A percentile compares a stretch with the other conserved stretches of the same genome.
Evolutionary conservation across 805 yeast species (phyloP).

Genomic region (Yamadazyma sp.): DNA sequence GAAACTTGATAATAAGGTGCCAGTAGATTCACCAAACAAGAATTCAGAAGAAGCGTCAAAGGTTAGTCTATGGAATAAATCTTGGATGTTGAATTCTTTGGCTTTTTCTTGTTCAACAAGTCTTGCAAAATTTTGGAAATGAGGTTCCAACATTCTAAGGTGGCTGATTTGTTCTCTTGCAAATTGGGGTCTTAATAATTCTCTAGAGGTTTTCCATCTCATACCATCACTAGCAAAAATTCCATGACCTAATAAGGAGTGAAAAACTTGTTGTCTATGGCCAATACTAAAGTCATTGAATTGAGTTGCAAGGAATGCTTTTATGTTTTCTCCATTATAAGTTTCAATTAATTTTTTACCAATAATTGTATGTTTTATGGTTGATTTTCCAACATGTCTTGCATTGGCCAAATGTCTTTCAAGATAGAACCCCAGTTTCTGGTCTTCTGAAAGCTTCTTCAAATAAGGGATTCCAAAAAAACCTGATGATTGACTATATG

Average conservation of each 20-base stretch:
- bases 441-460: background rate
- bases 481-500: background rate
- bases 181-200: conserved; percentile 38
- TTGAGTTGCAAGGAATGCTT: conserved; percentile 35
- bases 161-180: conserved; percentile 36
- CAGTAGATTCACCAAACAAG: conserved; percentile 37
- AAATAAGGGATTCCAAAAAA: conserved; percentile 5
- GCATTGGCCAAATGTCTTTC: conserved; percentile 3
- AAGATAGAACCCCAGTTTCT: conserved; percentile 6
- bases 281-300: conserved; percentile 35
- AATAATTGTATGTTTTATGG: background rate
- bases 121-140: conserved; percentile 24
- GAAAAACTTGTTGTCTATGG: conserved; percentile 22
- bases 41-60: conserved; percentile 41
- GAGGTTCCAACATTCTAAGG: conserved; percentile 30
- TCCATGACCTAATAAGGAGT: conserved; percentile 35
- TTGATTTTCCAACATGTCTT: conserved; percentile 1
- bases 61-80: conserved; percentile 32
- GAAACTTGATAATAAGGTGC: conserved; percentile 10
- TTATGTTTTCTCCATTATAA: conserved; percentile 34
- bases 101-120: conserved; percentile 19
- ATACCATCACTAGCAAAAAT: conserved; percentile 36
- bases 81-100: conserved; percentile 28
- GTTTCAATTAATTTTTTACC: conserved; percentile 19
- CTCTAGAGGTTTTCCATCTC: conserved; percentile 38